Percentiles rank a stretch among this genome's conserved stretches.
phyloP scores from a whole-genome alignment of 2,329 filamentous ascomycete genomes.

The Stagonosporopsis tanaceti region DNA sequence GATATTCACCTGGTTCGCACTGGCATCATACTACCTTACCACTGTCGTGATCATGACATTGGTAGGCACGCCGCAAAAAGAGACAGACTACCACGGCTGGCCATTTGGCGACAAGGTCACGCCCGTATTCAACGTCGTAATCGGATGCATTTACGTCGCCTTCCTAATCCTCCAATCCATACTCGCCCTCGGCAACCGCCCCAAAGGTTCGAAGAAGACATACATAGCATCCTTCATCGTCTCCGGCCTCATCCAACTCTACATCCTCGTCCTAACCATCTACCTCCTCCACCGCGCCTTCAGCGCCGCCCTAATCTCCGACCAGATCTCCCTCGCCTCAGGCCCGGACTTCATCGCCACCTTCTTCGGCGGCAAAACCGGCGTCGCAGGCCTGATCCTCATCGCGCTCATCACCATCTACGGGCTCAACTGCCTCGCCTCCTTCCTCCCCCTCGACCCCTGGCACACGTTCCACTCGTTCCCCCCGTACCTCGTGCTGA shows the following conservation, averaged over 20 bases:
- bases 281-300: conserved; percentile 87
- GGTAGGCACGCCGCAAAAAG: conserved; percentile 64
- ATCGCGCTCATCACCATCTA: conserved; percentile 90
- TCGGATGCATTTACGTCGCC: conserved; percentile 87
- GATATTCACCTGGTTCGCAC: conserved; percentile 79
- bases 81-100: conserved; percentile 67
- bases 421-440: conserved; percentile 91
- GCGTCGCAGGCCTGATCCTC: conserved; percentile 85
- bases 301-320: conserved; percentile 56
- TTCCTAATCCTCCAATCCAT: conserved; percentile 94
- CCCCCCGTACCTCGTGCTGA: conserved; percentile 87
- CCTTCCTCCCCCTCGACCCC: conserved; percentile 93
- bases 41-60: conserved; percentile 95
- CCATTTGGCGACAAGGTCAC: conserved; percentile 84
- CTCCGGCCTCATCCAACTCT: conserved; percentile 84
- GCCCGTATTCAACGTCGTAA: conserved; percentile 83
- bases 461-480: conserved; percentile 99
- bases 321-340: conserved; percentile 69
- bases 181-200: conserved; percentile 88
- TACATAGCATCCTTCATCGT: conserved; percentile 87
- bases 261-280: conserved; percentile 82
- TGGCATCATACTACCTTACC: conserved; percentile 90
- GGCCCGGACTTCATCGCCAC: conserved; percentile 74
- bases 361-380: conserved; percentile 73
- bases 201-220: conserved; percentile 86